These are phyloP conservation scores for Quercus phellos DNA, from an alignment of 331 rosid species.

Conservation along the genomic window DNA sequence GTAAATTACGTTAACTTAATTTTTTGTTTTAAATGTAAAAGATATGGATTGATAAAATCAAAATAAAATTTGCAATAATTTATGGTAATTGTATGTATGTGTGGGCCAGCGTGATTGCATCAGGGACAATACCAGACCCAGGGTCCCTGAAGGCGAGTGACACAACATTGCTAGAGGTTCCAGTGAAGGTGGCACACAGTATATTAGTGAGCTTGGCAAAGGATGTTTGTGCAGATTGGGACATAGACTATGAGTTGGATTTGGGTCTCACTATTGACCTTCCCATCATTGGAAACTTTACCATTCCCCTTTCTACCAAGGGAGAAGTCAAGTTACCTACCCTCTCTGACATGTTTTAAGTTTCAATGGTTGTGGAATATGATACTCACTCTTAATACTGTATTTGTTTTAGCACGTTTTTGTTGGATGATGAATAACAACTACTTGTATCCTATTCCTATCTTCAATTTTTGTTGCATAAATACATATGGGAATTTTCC, in stretches of 20 bases:
- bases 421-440: too few species aligned
- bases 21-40: too few species aligned
- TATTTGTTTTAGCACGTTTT: too few species aligned
- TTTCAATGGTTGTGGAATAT: neutral
- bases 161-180: conserved; percentile 53
- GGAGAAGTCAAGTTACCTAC: conserved; percentile 83
- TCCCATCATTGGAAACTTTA: conserved; percentile 64
- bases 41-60: neutral
- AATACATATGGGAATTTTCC: too few species aligned
- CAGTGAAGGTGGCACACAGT: conserved; percentile 59
- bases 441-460: too few species aligned
- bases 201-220: conserved; percentile 53
- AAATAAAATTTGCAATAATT: neutral
- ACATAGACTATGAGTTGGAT: conserved; percentile 66
- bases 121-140: conserved; percentile 76
- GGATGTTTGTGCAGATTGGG: conserved; percentile 80
- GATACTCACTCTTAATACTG: too few species aligned
- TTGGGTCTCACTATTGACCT: conserved; percentile 59
- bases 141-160: conserved; percentile 62
- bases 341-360: conserved; percentile 29
- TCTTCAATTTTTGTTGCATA: too few species aligned
- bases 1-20: too few species aligned
- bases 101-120: conserved; percentile 49
- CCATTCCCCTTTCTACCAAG: conserved; percentile 64
- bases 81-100: neutral